These are phyloP conservation scores for Kalaharituber pfeilii DNA, from an alignment of 2,329 filamentous ascomycete genomes.

Conservation along the genomic window DNA sequence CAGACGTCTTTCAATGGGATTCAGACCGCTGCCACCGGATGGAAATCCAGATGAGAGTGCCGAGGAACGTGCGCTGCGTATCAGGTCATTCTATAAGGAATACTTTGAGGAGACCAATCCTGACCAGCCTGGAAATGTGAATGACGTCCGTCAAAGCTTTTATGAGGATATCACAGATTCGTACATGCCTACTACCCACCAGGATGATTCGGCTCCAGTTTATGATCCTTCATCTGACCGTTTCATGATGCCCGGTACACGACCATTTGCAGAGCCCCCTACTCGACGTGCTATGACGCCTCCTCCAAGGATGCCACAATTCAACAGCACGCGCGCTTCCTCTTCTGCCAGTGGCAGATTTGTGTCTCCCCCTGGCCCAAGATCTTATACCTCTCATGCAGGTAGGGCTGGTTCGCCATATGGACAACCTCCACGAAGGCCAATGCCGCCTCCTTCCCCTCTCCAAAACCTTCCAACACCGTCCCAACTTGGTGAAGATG, in stretches of 20 bases:
- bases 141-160: constrained; percentile 18
- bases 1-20: constrained; percentile 47
- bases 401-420: constrained; percentile 29
- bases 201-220: constrained; percentile 32
- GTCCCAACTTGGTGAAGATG: constrained; percentile 65
- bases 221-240: constrained; percentile 33
- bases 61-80: constrained; percentile 85
- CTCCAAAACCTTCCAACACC: constrained; percentile 70
- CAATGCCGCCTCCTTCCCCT: constrained; percentile 52
- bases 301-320: constrained; percentile 44
- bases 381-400: constrained; percentile 48
- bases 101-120: constrained; percentile 70
- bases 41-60: constrained; percentile 72
- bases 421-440: constrained; percentile 33
- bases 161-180: constrained; percentile 54
- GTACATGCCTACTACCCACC: constrained; percentile 38
- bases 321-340: constrained; percentile 25
- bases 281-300: constrained; percentile 90
- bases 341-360: constrained; percentile 19
- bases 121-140: constrained; percentile 28
- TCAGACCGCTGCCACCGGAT: constrained; percentile 75
- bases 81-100: constrained; percentile 97
- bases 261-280: constrained; percentile 65
- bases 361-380: constrained; percentile 30
- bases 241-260: constrained; percentile 47